phyloP scores from a whole-genome alignment of 1,284 basidiomycete genomes.

The Trametes versicolor region DNA sequence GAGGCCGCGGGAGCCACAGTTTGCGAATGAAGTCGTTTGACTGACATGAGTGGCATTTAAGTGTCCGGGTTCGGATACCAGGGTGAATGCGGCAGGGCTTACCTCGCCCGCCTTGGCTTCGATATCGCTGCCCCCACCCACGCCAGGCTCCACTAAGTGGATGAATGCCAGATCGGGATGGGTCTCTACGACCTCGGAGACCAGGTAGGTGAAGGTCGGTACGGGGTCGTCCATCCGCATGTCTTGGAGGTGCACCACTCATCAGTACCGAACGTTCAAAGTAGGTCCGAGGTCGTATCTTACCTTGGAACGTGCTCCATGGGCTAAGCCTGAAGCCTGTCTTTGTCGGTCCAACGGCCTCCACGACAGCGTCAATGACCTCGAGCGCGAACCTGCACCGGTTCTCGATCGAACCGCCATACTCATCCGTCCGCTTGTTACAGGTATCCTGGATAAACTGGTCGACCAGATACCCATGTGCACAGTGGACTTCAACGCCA shows the following conservation, averaged over 20 bases:
- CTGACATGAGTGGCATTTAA: conserved; percentile 12
- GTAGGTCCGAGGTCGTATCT: background rate
- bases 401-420: conserved; percentile 66
- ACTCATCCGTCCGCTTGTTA: conserved; percentile 67
- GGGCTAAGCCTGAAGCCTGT: conserved; percentile 64
- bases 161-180: conserved; percentile 59
- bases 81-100: background rate
- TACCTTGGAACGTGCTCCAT: conserved; percentile 52
- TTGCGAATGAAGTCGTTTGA: conserved; percentile 47
- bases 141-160: conserved; percentile 53
- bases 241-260: conserved; percentile 27
- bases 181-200: conserved; percentile 38
- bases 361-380: conserved; percentile 56
- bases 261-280: background rate
- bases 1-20: conserved; percentile 44
- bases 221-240: conserved; percentile 54
- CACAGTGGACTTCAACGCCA: conserved; percentile 47
- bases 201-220: conserved; percentile 46
- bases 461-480: conserved; percentile 52
- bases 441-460: conserved; percentile 53
- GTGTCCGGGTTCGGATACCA: background rate
- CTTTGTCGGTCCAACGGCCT: conserved; percentile 50
- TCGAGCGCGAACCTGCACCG: conserved; percentile 61
- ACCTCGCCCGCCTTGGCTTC: conserved; percentile 4
- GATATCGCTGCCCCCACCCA: conserved; percentile 9